These are phyloP conservation scores for Mortierella sp. DNA, from an alignment of 371 early-diverging fungal genomes.

Conservation along the genomic window DNA sequence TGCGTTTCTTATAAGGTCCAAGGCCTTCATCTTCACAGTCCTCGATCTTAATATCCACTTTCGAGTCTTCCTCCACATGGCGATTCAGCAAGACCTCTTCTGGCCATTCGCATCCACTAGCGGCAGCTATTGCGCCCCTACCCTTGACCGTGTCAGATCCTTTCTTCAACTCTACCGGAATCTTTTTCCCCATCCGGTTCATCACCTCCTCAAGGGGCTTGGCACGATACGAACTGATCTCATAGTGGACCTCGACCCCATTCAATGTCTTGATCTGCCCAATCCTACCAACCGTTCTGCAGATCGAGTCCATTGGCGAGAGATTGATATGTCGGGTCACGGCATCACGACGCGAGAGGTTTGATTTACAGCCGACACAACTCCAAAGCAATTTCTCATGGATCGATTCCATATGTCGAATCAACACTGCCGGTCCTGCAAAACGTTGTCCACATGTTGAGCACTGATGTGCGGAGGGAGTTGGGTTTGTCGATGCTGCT, in stretches of 20 bases:
- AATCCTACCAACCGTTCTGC: conserved; percentile 40
- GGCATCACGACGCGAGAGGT: conserved; percentile 43
- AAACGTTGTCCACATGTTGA: conserved; percentile 32
- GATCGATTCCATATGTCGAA: conserved; percentile 47
- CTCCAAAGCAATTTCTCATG: conserved; percentile 51
- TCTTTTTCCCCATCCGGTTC: conserved; percentile 44
- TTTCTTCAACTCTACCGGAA: conserved; percentile 3
- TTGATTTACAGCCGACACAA: conserved; percentile 48
- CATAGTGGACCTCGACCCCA: conserved; percentile 33
- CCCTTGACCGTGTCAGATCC: conserved; percentile 30
- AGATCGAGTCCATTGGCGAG: conserved; percentile 47
- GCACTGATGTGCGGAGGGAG: conserved; percentile 29
- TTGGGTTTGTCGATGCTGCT: neutral
- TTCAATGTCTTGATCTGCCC: conserved; percentile 46
- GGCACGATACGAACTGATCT: conserved; percentile 34
- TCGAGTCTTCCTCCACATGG: neutral
- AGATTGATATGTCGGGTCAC: conserved; percentile 51
- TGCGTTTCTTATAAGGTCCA: too few relatives aligned
- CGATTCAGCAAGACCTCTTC: neutral
- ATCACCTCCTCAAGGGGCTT: conserved; percentile 44
- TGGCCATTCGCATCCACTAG: neutral
- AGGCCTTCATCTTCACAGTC: too few relatives aligned
- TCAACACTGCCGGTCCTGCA: conserved; percentile 43
- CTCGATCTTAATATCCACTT: too few relatives aligned
- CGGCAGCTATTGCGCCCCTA: neutral